phyloP scores from a whole-genome alignment of 257 asterid species.

The Nicotiana benthamiana region DNA sequence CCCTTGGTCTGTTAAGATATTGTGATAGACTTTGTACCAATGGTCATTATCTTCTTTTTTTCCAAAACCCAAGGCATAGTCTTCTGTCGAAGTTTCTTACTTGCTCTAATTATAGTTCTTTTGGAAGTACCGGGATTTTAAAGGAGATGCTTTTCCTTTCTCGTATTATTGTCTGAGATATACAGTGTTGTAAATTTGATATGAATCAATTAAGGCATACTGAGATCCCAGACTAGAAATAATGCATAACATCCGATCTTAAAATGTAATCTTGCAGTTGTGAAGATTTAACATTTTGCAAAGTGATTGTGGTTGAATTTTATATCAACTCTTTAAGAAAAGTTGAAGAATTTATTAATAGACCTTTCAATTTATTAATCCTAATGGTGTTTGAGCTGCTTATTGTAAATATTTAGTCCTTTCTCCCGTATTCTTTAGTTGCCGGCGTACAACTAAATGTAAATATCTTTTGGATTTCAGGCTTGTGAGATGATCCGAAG shows the following conservation, averaged over 20 bases:
- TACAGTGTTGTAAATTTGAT: not conserved
- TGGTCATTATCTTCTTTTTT: not conserved
- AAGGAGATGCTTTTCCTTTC: not conserved
- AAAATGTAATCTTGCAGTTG: not conserved
- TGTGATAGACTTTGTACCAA: not conserved
- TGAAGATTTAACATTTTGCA: not conserved
- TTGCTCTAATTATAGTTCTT: not conserved
- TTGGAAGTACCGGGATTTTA: not conserved
- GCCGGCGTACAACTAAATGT: not conserved
- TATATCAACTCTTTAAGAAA: not conserved
- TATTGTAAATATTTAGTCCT: not conserved
- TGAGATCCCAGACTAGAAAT: not conserved
- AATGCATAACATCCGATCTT: not conserved
- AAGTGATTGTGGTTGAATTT: not conserved
- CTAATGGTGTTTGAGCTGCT: not conserved
- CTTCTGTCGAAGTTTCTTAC: not conserved
- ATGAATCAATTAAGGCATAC: not conserved
- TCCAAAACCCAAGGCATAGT: not conserved
- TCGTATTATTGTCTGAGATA: not conserved
- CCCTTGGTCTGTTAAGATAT: not conserved
- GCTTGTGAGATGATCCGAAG: constrained; percentile 62
- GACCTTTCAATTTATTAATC: not conserved
- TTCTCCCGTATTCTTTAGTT: not conserved
- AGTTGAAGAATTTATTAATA: not conserved
- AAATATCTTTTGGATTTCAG: constrained; percentile 32